Conservation (phyloP, 805 yeast species). For the Pichia gijzeniarum region DNA sequence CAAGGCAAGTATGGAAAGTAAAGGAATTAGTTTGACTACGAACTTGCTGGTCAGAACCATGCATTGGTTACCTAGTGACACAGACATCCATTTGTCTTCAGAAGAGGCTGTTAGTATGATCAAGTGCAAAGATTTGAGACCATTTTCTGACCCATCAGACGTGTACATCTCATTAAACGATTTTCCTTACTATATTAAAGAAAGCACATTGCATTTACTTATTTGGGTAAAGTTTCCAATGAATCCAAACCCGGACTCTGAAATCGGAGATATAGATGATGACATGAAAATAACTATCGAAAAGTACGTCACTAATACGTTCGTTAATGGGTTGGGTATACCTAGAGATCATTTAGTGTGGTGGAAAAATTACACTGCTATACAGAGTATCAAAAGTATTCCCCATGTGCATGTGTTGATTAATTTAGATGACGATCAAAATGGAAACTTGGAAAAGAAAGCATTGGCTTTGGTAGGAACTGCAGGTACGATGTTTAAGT, state of each 20-base stretch:
- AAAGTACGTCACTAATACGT: constrained; percentile 40
- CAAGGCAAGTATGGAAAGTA: constrained; percentile 33
- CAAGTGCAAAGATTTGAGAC: constrained; percentile 30
- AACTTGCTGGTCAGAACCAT: constrained; percentile 43
- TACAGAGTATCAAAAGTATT: constrained; percentile 61
- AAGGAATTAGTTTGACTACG: constrained; percentile 39
- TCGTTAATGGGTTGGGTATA: constrained; percentile 39
- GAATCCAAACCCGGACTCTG: constrained; percentile 43
- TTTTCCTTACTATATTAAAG: constrained; percentile 60
- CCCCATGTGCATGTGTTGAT: constrained; percentile 68
- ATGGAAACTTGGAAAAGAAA: neutral
- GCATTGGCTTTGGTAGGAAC: constrained; percentile 5
- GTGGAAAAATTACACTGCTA: constrained; percentile 66
- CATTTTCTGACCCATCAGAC: constrained; percentile 39
- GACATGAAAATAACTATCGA: constrained; percentile 38
- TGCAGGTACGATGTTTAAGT: constrained; percentile 11
- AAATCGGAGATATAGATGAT: constrained; percentile 45
- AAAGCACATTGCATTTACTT: constrained; percentile 48
- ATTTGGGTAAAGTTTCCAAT: constrained; percentile 62
- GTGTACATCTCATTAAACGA: constrained; percentile 46
- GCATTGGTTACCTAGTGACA: constrained; percentile 40
- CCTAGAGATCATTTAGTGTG: constrained; percentile 41
- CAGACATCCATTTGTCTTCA: constrained; percentile 4
- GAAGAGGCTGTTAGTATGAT: constrained; percentile 15
- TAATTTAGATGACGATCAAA: constrained; percentile 25